Conservation (phyloP, 2,329 filamentous ascomycete species). For the Aspergillus thermomutatus region DNA sequence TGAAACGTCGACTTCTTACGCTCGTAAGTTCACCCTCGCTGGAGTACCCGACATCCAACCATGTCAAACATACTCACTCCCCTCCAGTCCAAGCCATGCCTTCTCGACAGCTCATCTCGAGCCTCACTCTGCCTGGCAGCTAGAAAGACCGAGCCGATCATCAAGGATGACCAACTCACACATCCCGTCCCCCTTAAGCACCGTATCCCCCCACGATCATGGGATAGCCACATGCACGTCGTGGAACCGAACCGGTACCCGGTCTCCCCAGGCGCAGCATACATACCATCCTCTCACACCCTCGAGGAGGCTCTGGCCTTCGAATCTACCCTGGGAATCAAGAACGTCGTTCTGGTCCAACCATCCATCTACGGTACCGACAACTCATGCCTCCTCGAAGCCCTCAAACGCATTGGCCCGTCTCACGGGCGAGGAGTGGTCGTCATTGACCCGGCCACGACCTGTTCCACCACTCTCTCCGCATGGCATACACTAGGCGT, state of each 20-base stretch:
- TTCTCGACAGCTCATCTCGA: conserved; percentile 12
- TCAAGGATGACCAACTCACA: conserved; percentile 3
- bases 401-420: conserved; percentile 49
- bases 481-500: conserved; percentile 58
- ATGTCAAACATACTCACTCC: conserved; percentile 23
- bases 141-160: conserved; percentile 5
- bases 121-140: conserved; percentile 13
- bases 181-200: conserved; percentile 14
- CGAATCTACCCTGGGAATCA: conserved; percentile 49
- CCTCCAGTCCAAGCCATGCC: conserved; percentile 18
- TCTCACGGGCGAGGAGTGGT: conserved; percentile 54
- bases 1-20: not conserved
- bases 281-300: conserved; percentile 50
- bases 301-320: conserved; percentile 52
- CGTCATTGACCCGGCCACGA: conserved; percentile 50
- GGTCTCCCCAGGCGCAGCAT: conserved; percentile 48
- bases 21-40: conserved; percentile 8
- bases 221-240: conserved; percentile 65
- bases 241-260: conserved; percentile 53
- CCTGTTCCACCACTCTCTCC: conserved; percentile 38
- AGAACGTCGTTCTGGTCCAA: conserved; percentile 59
- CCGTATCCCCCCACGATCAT: conserved; percentile 39
- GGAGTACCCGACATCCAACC: not conserved
- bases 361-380: conserved; percentile 61
- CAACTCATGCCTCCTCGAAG: conserved; percentile 58